Evolutionary conservation across 202 grass and related monocot genomes (phyloP), one percentile per base, ranked within the genome.

Genomic region (Cymbopogon flexuosus): DNA sequence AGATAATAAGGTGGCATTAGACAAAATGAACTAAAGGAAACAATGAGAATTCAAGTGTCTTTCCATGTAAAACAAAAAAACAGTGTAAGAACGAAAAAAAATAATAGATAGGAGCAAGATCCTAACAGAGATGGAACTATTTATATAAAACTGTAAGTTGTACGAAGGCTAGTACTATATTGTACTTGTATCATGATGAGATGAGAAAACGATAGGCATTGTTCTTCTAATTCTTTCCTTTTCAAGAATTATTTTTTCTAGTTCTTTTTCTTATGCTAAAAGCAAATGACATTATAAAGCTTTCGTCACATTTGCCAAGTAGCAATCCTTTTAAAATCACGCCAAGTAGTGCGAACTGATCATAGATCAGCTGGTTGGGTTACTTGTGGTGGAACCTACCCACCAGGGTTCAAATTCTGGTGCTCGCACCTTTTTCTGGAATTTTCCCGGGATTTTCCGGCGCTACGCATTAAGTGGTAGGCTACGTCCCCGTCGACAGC

Each of bases 291-390:
- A 22, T 8, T 40, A 21, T 10, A 72, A 54, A 71, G 71, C 77
- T 85, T 31, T 84, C 36, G 65, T 81, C 72, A 73, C 74, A 34
- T 75, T 75, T 41, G 34, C 67, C 74, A 64, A 46, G 45, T 64
- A 66, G 67, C 58, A 62, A n/a, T 31, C n/a, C 8, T 72, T 73
- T 60, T 43, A 56, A 47, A 51, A 46, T 14, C 43, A 14, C 11
- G 23, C 66, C 73, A 62, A 66, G 56, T 69, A 59, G 31, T n/a
- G n/a, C n/a, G n/a, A n/a, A n/a, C n/a, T n/a, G n/a, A n/a, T n/a
- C n/a, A n/a, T n/a, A n/a, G n/a, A n/a, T n/a, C n/a, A n/a, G n/a
- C n/a, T n/a, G n/a, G n/a, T n/a, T n/a, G n/a, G n/a, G n/a, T n/a
- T n/a, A n/a, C n/a, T n/a, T n/a, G n/a, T n/a, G n/a, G n/a, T n/a